These are phyloP conservation scores for Yarrowia alimentaria DNA, from an alignment of 805 yeast genomes.

Conservation along the genomic window DNA sequence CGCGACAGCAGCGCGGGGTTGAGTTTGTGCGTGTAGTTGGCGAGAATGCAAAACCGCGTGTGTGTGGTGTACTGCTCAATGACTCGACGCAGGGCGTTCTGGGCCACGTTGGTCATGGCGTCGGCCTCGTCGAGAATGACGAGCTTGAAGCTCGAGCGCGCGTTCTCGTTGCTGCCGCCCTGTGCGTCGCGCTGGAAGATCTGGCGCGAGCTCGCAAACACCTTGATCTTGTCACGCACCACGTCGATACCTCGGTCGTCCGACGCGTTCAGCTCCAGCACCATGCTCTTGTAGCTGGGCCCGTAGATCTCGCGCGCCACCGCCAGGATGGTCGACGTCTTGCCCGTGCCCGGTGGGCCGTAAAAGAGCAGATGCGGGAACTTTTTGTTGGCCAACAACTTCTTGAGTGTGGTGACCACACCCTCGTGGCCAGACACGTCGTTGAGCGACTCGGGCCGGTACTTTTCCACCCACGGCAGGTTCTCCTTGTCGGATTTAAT, in stretches of 20 bases:
- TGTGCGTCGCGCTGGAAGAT: conserved; percentile 43
- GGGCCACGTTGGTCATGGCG: conserved; percentile 97
- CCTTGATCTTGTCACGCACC: conserved; percentile 95
- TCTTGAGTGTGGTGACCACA: conserved; percentile 78
- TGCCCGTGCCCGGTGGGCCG: conserved; percentile 97
- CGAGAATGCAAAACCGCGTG: conserved; percentile 92
- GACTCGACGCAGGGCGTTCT: conserved; percentile 87
- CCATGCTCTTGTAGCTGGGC: conserved; percentile 85
- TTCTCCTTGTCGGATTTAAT: conserved; percentile 43
- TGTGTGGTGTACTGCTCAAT: conserved; percentile 92
- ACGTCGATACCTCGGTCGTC: conserved; percentile 98
- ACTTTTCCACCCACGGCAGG: conserved; percentile 92
- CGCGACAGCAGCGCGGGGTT: conserved; percentile 93
- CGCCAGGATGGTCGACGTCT: conserved; percentile 85
- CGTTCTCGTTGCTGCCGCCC: conserved; percentile 18
- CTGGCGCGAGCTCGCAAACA: conserved; percentile 93
- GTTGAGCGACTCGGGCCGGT: conserved; percentile 78
- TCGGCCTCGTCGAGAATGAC: conserved; percentile 96
- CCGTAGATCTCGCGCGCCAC: conserved; percentile 87
- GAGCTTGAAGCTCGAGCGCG: conserved; percentile 75
- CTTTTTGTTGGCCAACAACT: conserved; percentile 28
- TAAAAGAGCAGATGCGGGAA: conserved; percentile 77
- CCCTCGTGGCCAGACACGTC: conserved; percentile 92
- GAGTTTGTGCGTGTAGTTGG: conserved; percentile 92
- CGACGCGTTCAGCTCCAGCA: conserved; percentile 89